These are phyloP conservation scores for Euphorbia lathyris DNA, from an alignment of 345 rosid species.

Conservation along the genomic window DNA sequence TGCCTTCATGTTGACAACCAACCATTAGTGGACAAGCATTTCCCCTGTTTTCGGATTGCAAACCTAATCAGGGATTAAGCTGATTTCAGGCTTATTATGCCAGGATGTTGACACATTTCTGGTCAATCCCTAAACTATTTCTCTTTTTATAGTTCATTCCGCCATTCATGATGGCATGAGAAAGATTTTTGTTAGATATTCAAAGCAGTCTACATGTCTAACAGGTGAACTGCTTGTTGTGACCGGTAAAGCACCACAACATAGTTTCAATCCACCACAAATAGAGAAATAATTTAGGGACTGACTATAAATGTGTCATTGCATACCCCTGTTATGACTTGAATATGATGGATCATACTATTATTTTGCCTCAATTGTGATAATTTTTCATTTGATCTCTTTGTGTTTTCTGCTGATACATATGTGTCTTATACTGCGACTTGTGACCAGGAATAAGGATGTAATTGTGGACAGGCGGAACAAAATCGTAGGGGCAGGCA, in stretches of 20 bases:
- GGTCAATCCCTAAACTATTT: too few species aligned
- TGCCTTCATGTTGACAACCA: neutral
- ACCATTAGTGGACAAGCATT: neutral
- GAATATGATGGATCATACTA: too few species aligned
- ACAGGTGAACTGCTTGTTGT: too few species aligned
- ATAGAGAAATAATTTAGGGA: neutral
- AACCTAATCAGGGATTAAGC: neutral
- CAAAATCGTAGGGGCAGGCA: neutral
- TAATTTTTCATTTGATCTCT: neutral
- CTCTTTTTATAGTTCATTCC: too few species aligned
- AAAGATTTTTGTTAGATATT: too few species aligned
- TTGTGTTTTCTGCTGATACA: neutral
- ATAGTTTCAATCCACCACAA: neutral
- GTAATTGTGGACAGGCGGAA: conserved; percentile 4
- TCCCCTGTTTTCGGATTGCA: neutral
- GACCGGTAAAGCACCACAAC: neutral
- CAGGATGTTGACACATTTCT: too few species aligned
- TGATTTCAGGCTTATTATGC: neutral
- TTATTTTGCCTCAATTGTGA: neutral
- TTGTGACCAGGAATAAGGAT: conserved; percentile 15
- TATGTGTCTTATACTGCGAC: neutral
- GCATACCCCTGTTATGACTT: too few species aligned
- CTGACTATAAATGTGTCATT: too few species aligned
- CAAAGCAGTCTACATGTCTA: too few species aligned
- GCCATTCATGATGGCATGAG: neutral